phyloP scores from a whole-genome alignment of 305 asterid genomes.

The Fraxinus paxiana region DNA sequence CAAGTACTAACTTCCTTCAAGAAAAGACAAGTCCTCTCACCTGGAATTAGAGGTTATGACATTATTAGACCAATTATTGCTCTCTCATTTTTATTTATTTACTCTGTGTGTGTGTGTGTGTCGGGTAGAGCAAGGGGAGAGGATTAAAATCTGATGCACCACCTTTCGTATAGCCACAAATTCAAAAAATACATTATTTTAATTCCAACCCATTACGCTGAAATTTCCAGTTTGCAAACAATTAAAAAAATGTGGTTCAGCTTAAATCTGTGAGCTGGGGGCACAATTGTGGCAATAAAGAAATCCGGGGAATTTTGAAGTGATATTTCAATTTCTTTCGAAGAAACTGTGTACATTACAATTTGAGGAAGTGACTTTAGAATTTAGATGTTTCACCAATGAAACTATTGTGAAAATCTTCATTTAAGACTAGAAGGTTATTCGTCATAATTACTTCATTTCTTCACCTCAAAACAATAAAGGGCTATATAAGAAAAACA shows the following conservation, averaged over 20 bases:
- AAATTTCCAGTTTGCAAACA: background rate
- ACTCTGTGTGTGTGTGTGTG: background rate
- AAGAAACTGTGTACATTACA: background rate
- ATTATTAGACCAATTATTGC: background rate
- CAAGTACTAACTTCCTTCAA: background rate
- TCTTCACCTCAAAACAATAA: background rate
- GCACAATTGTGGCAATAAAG: background rate
- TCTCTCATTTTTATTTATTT: background rate
- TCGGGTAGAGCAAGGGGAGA: background rate
- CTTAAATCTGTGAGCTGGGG: background rate
- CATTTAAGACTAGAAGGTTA: background rate
- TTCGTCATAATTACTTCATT: background rate
- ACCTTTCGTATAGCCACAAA: background rate
- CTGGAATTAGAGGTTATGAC: background rate
- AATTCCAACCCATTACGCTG: background rate
- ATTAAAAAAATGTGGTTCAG: background rate
- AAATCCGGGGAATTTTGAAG: background rate
- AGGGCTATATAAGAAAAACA: background rate
- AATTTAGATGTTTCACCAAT: background rate
- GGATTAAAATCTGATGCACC: background rate
- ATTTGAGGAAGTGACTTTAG: background rate
- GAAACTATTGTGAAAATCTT: conserved; percentile 13
- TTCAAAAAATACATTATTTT: background rate
- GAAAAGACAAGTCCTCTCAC: background rate
- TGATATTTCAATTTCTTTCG: background rate